phyloP scores from a whole-genome alignment of 2,329 filamentous ascomycete species.

The Pseudopyricularia javanii region DNA sequence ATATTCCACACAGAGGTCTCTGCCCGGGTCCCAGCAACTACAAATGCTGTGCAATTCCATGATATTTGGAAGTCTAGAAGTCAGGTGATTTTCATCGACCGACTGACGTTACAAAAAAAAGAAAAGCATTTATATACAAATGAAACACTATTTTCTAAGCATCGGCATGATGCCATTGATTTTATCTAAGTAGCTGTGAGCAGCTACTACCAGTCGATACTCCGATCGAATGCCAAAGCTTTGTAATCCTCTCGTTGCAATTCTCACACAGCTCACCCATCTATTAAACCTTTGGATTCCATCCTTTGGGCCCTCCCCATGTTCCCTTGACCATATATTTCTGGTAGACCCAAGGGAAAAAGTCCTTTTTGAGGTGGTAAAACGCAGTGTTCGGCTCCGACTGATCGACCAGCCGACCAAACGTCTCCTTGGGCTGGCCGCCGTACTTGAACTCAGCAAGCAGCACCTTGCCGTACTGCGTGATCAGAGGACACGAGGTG shows the following conservation, averaged over 20 bases:
- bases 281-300: background rate
- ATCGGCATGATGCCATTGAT: no score
- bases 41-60: background rate
- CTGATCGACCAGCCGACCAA: conserved; percentile 21
- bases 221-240: no score
- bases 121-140: no score
- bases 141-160: no score
- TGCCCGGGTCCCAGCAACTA: background rate
- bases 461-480: conserved; percentile 29
- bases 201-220: no score
- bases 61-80: no score
- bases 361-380: conserved; percentile 31
- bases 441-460: conserved; percentile 35
- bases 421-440: conserved; percentile 31
- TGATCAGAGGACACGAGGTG: conserved; percentile 31
- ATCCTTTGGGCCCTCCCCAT: conserved; percentile 41
- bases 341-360: conserved; percentile 45
- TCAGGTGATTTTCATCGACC: no score
- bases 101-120: no score
- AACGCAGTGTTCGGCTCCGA: conserved; percentile 22
- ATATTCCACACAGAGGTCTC: background rate
- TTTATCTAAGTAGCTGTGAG: no score
- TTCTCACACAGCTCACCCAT: no score
- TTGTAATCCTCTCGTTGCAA: no score
- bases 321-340: conserved; percentile 40